Base-by-base conservation (phyloP, 176 grass and related monocot species). In the Triticum monococcum region DNA sequence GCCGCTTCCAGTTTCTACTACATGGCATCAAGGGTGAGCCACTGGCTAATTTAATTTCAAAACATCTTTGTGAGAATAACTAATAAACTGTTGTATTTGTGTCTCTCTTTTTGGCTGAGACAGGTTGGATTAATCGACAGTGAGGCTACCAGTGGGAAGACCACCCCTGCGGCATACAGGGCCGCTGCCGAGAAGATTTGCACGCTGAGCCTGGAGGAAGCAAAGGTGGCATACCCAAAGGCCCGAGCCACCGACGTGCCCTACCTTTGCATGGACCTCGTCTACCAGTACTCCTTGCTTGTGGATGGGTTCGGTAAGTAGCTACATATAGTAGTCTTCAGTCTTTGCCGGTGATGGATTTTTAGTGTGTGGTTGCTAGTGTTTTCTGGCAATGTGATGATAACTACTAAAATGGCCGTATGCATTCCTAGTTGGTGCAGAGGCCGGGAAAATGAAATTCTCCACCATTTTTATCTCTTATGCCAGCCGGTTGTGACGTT, bases 211-310 rank as follows among this genome's bases (percentile, higher is more conserved):
- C 8, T 81, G 0, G 4, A 77, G 17, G 70, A 91, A 41, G 90
- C 86, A 8, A 76, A 30, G 35, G n/a, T 17, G 0, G 57, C 25
- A 0, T 91, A 88, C 70, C 90, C 86, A 13, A 78, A 8, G 12
- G 63, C 59, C 1, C 71, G 71, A 74, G 22, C 40, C 23, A 11
- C 0, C 5, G 56, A 84, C 10, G 40, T 35, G n/a, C 82, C 93
- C 7, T 95, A 88, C 81, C 4, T 90, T 7, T 90, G 88, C 74
- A 90, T 95, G 88, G 88, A 92, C 64, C 81, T 95, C 28, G 22
- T 85, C 5, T 90, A 93, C 35, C 87, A 88, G 9, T 93, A 93
- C 74, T 46, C 84, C 11, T 59, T 96, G 36, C 91, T 96, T 3
- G 91, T 91, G 2, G 83, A 91, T 24, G 94, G 89, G 8, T 91